Conservation (phyloP, 352 stramenopile species). For the Chloridella minuta region DNA sequence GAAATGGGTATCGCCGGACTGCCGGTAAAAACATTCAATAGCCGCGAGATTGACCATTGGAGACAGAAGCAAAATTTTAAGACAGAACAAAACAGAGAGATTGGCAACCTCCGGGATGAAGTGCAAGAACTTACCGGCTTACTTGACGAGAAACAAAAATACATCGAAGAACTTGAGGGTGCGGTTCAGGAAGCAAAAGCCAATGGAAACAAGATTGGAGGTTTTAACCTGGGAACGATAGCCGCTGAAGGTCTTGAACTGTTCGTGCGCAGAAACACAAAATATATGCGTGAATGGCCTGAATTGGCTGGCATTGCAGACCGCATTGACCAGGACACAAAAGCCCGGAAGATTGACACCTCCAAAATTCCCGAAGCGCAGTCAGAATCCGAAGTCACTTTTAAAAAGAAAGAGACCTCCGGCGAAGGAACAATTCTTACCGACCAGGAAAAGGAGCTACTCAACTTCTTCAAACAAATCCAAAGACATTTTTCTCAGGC, state of each 20-base stretch:
- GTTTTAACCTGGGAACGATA: neutral
- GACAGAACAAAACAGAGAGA: neutral
- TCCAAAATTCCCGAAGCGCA: neutral
- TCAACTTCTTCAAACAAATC: neutral
- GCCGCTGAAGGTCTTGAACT: neutral
- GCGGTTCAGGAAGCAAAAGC: neutral
- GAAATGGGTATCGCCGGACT: neutral
- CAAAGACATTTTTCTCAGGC: neutral
- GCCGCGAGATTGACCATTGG: neutral
- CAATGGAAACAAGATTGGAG: neutral
- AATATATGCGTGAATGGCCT: neutral
- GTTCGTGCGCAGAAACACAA: neutral
- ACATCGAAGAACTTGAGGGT: neutral
- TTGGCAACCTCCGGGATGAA: neutral
- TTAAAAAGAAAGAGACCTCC: neutral
- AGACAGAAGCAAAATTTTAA: neutral
- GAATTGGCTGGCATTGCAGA: neutral
- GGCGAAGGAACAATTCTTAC: neutral
- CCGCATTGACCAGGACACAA: neutral
- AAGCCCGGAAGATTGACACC: too few species aligned
- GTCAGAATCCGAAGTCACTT: neutral
- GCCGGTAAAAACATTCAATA: neutral
- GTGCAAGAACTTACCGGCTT: neutral
- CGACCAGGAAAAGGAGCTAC: neutral
- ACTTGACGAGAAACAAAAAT: neutral